Evolutionary conservation across 345 rosid species (phyloP).

Genomic region (Excoecaria agallocha): DNA sequence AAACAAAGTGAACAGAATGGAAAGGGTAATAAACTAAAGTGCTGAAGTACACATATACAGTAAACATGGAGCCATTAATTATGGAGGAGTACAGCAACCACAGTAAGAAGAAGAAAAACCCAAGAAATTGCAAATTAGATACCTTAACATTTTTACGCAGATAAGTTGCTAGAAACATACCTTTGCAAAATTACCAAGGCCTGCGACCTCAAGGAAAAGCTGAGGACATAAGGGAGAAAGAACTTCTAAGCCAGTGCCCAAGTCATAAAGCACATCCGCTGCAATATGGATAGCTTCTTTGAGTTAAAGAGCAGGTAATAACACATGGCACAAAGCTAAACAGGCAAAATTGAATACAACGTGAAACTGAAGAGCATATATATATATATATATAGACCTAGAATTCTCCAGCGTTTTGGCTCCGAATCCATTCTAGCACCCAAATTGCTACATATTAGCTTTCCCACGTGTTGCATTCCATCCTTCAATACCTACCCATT

Average conservation of each 20-base stretch:
- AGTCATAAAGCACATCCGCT: conserved; percentile 93
- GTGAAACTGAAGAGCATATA: not conserved
- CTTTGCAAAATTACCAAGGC: conserved; percentile 95
- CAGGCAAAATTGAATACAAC: conserved; percentile 11
- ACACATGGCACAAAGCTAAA: conserved; percentile 7
- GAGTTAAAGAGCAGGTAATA: conserved; percentile 15
- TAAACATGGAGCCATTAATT: not conserved
- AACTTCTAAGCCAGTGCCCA: conserved; percentile 90
- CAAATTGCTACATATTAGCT: conserved; percentile 84
- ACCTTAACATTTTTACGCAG: not conserved
- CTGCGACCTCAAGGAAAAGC: conserved; percentile 92
- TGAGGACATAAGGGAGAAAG: conserved; percentile 85
- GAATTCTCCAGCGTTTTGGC: conserved; percentile 87
- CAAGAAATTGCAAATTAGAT: not conserved
- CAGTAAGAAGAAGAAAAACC: not conserved
- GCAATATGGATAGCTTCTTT: conserved; percentile 25
- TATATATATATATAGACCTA: conserved; percentile 40
- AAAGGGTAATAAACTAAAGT: not conserved
- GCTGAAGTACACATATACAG: not conserved
- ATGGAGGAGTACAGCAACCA: not conserved
- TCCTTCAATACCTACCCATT: conserved; percentile 73
- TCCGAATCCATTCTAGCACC: conserved; percentile 99
- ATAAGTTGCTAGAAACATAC: conserved; percentile 27
- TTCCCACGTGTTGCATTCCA: conserved; percentile 97
- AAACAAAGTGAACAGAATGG: conserved; percentile 13